These are phyloP conservation scores for Raddia distichophylla DNA, from an alignment of 176 grass and related monocot species.

Conservation along the genomic window DNA sequence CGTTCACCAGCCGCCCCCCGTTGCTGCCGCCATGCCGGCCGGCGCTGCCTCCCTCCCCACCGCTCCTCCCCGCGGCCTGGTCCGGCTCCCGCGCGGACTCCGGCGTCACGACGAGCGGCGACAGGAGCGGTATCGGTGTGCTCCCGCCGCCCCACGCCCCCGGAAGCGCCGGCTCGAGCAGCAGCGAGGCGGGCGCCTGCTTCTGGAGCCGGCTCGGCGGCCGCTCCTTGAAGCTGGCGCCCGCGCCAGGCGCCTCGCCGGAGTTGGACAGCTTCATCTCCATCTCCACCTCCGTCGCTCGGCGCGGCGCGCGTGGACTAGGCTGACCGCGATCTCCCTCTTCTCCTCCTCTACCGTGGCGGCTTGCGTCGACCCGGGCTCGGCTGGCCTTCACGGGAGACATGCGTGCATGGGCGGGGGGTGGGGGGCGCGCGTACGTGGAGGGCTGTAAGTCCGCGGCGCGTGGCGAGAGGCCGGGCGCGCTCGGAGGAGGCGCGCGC, in stretches of 20 bases:
- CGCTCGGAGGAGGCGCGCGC: conserved; percentile 41
- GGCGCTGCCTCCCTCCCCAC: conserved; percentile 9
- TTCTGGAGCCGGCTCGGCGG: conserved; percentile 73
- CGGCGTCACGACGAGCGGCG: conserved; percentile 49
- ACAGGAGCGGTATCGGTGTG: conserved; percentile 49
- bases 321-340: background rate
- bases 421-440: conserved; percentile 6
- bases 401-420: conserved; percentile 29
- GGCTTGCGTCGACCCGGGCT: background rate
- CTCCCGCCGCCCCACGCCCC: conserved; percentile 37
- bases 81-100: conserved; percentile 33
- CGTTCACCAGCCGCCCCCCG: conserved; percentile 21
- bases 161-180: conserved; percentile 43
- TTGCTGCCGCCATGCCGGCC: conserved; percentile 5
- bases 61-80: conserved; percentile 29
- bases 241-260: background rate
- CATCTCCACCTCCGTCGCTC: conserved; percentile 53
- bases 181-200: conserved; percentile 61
- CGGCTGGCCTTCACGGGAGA: background rate
- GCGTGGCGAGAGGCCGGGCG: conserved; percentile 44
- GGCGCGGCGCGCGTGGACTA: background rate
- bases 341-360: background rate
- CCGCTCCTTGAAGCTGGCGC: conserved; percentile 37
- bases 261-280: conserved; percentile 41
- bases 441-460: conserved; percentile 36